These are phyloP conservation scores for Umbilicaria muhlenbergii DNA, from an alignment of 495 filamentous ascomycete genomes.

Conservation along the genomic window DNA sequence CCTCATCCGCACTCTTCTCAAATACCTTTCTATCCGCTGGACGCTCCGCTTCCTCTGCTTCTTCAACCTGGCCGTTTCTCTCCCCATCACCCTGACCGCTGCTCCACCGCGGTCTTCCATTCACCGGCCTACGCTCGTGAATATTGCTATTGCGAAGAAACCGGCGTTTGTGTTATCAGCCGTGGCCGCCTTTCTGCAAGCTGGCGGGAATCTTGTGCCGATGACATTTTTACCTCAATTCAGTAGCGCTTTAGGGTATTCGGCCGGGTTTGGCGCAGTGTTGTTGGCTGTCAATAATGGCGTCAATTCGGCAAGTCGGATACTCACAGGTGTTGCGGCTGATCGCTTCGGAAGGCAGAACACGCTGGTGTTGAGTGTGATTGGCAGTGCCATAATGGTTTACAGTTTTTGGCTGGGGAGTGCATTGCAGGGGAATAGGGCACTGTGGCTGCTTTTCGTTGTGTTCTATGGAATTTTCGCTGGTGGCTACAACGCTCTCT, in stretches of 20 bases:
- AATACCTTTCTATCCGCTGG: conserved; percentile 33
- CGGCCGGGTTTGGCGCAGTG: conserved; percentile 24
- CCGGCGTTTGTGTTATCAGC: conserved; percentile 12
- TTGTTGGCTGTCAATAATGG: conserved; percentile 39
- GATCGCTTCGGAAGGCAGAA: conserved; percentile 37
- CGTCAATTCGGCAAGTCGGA: conserved; percentile 35
- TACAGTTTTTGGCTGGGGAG: conserved; percentile 33
- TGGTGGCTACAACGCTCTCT: conserved; percentile 27
- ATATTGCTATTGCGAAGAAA: conserved; percentile 16
- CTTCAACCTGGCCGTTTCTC: conserved; percentile 26
- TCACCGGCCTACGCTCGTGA: too few relatives aligned
- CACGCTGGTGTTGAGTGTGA: conserved; percentile 31
- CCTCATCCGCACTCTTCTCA: conserved; percentile 31
- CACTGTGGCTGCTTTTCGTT: conserved; percentile 35
- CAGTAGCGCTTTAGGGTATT: conserved; percentile 23
- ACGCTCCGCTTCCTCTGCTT: conserved; percentile 34
- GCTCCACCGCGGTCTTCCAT: conserved; percentile 16
- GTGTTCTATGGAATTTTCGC: conserved; percentile 34
- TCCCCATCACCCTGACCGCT: conserved; percentile 27
- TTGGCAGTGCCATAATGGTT: conserved; percentile 27
- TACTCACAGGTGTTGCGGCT: conserved; percentile 33
- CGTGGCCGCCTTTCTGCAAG: conserved; percentile 28
- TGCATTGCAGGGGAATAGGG: conserved; percentile 9
- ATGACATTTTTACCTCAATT: conserved; percentile 32
- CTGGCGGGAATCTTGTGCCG: conserved; percentile 28